Evolutionary conservation across 257 asterid species (phyloP).

Genomic region (Thymus quinquecostatus): DNA sequence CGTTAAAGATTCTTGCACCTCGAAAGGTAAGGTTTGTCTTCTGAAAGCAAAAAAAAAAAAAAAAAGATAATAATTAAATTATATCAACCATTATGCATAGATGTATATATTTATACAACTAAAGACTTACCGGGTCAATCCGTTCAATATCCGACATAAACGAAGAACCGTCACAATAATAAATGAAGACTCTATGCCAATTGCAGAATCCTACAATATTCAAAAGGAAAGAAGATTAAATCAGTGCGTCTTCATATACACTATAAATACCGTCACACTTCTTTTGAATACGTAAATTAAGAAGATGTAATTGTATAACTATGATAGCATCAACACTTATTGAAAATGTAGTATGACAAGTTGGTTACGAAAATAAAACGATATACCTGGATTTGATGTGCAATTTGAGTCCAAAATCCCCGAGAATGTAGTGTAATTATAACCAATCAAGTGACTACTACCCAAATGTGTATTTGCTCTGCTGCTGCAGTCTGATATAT

Average conservation of each 20-base stretch:
- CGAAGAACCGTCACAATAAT: conserved; percentile 46
- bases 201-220: conserved; percentile 34
- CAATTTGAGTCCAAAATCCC: conserved; percentile 17
- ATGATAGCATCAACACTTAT: too few species aligned
- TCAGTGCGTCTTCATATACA: too few species aligned
- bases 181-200: conserved; percentile 43
- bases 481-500: neutral
- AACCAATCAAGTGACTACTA: neutral
- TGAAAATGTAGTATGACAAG: too few species aligned
- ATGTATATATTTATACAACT: too few species aligned
- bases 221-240: neutral
- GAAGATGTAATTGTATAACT: too few species aligned
- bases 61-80: too few species aligned
- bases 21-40: conserved; percentile 25
- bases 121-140: conserved; percentile 38
- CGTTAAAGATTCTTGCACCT: conserved; percentile 38
- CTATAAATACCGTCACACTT: too few species aligned
- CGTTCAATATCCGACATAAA: conserved; percentile 37
- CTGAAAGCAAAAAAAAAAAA: neutral
- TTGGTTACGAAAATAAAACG: too few species aligned
- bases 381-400: conserved; percentile 33
- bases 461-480: neutral
- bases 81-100: too few species aligned
- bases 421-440: neutral
- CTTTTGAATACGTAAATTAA: too few species aligned